Conservation (phyloP, 2,329 filamentous ascomycete genomes). For the Waltergamsia citrina region DNA sequence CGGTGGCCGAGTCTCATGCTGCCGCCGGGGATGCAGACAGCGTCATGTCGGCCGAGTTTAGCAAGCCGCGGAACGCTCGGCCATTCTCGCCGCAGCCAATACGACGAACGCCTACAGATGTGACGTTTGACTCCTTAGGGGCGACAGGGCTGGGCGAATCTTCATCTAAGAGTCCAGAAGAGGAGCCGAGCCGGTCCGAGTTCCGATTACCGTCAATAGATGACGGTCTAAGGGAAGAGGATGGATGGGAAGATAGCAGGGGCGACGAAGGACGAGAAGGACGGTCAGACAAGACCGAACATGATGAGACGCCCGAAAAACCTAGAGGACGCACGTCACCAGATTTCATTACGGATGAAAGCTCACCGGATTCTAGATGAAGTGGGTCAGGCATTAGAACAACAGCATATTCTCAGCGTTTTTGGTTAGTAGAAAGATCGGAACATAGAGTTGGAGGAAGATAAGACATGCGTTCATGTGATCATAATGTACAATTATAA, state of each 20-base stretch:
- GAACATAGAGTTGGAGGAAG: no score
- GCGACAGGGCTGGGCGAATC: slow-evolving; percentile 8
- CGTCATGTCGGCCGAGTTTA: slow-evolving; percentile 43
- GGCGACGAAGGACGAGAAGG: slow-evolving; percentile 11
- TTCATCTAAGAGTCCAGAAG: not conserved
- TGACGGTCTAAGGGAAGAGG: slow-evolving; percentile 2
- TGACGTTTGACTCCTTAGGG: slow-evolving; percentile 27
- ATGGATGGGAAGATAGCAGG: slow-evolving; percentile 4
- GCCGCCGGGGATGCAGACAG: slow-evolving; percentile 34
- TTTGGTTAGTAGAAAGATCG: no score
- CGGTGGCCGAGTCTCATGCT: slow-evolving; percentile 23
- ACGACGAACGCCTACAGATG: slow-evolving; percentile 27
- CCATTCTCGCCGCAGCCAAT: slow-evolving; percentile 52
- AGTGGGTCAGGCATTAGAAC: no score
- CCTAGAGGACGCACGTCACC: slow-evolving; percentile 12
- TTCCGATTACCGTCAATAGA: slow-evolving; percentile 3
- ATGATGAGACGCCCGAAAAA: slow-evolving; percentile 6
- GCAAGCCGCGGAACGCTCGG: slow-evolving; percentile 41
- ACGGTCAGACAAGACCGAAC: slow-evolving; percentile 3
- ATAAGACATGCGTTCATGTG: no score
- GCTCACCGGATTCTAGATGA: slow-evolving; percentile 14
- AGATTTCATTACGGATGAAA: slow-evolving; percentile 16
- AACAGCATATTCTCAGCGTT: no score
- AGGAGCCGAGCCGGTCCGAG: slow-evolving; percentile 8
- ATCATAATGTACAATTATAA: not conserved